Conservation (phyloP, 2,329 filamentous ascomycete genomes). For the Arthrobotrys megalospora region DNA sequence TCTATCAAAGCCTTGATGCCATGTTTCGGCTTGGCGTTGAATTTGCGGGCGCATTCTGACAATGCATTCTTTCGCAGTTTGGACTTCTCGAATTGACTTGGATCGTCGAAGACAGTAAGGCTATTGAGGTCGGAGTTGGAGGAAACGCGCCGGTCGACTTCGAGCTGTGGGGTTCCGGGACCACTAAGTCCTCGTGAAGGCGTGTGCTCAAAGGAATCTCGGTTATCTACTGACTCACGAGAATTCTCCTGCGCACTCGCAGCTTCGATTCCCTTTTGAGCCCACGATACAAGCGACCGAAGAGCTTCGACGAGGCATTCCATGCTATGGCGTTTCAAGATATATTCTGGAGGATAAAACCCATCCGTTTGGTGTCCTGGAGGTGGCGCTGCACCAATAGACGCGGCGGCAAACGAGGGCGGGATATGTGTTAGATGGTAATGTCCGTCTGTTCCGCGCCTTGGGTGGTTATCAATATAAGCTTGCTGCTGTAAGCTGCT, state of each 20-base stretch:
- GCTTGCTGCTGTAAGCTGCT: constrained; percentile 84
- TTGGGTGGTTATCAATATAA: constrained; percentile 78
- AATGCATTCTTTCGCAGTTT: constrained; percentile 95
- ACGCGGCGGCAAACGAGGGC: constrained; percentile 85
- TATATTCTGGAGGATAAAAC: constrained; percentile 88
- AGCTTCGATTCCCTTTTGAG: constrained; percentile 68
- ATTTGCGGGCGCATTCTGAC: constrained; percentile 87
- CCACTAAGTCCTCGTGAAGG: constrained; percentile 72
- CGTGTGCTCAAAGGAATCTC: constrained; percentile 82
- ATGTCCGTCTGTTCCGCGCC: constrained; percentile 85
- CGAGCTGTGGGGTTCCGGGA: constrained; percentile 75
- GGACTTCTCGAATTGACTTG: constrained; percentile 91
- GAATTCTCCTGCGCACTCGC: constrained; percentile 68
- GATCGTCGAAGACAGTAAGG: constrained; percentile 81
- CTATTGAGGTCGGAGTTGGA: constrained; percentile 60
- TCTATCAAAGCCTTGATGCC: constrained; percentile 87
- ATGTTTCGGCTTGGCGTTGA: constrained; percentile 98
- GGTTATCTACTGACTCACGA: constrained; percentile 70
- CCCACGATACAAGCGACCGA: constrained; percentile 93
- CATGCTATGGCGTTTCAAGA: constrained; percentile 89
- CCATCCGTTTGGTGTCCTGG: constrained; percentile 73
- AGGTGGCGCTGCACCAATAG: constrained; percentile 73
- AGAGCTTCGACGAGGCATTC: constrained; percentile 91
- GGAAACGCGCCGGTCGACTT: constrained; percentile 62
- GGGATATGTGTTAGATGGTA: constrained; percentile 81